Evolutionary conservation across 1,139 yeast species (phyloP).

Genomic region (Geotrichum fermentans): DNA sequence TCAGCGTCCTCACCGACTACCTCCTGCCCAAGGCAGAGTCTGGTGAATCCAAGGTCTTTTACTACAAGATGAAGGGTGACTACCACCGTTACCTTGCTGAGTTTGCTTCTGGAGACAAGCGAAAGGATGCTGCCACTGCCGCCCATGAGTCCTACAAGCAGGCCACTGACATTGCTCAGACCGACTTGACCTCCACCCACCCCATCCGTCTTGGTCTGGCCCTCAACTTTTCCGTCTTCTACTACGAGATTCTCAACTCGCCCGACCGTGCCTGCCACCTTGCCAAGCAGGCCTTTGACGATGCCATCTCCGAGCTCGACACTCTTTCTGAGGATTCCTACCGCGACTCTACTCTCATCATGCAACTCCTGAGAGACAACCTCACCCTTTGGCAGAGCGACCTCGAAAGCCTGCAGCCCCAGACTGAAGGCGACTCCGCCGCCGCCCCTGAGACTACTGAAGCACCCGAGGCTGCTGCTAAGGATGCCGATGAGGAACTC

Average conservation of each 20-base stretch:
- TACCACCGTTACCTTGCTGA: constrained; percentile 99
- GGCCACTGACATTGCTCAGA: constrained; percentile 96
- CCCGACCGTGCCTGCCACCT: constrained; percentile 99
- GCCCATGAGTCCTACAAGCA: constrained; percentile 94
- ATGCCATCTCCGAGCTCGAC: constrained; percentile 98
- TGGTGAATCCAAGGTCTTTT: constrained; percentile 97
- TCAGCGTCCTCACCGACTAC: constrained; percentile 80
- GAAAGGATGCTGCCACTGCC: constrained; percentile 90
- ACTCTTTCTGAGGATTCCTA: constrained; percentile 96
- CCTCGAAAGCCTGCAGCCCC: constrained; percentile 17
- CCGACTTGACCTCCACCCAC: constrained; percentile 97
- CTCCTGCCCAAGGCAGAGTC: constrained; percentile 93
- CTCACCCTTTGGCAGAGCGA: constrained; percentile 95
- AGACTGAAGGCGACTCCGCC: constrained; percentile 12
- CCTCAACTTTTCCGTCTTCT: constrained; percentile 93
- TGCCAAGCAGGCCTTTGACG: constrained; percentile 98
- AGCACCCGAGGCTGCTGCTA: constrained; percentile 8
- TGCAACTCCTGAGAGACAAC: constrained; percentile 98
- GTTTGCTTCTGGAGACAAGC: constrained; percentile 87
- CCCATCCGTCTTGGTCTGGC: constrained; percentile 98
- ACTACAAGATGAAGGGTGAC: constrained; percentile 99
- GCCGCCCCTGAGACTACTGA: constrained; percentile 7
- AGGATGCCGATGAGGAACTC: constrained; percentile 5
- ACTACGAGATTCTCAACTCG: constrained; percentile 95
- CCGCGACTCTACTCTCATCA: constrained; percentile 95